phyloP scores from a whole-genome alignment of 2,329 filamentous ascomycete genomes.

The Colletotrichum coccodes region DNA sequence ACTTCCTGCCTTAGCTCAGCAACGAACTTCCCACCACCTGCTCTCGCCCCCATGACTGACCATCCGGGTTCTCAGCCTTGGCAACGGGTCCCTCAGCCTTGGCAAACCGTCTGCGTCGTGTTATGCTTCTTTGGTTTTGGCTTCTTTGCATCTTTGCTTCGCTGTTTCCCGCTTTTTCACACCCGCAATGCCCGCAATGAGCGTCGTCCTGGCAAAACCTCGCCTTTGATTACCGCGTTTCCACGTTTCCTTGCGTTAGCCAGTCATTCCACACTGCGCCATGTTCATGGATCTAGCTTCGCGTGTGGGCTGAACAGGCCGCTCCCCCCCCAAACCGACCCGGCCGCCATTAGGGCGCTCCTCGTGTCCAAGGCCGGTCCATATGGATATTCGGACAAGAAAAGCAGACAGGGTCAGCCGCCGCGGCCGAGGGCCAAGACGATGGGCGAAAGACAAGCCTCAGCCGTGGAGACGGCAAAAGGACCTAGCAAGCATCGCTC shows the following conservation, averaged over 20 bases:
- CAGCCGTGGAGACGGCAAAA: slow-evolving; percentile 5
- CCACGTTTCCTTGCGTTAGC: not conserved
- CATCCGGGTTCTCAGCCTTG: slow-evolving; percentile 32
- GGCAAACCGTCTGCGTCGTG: slow-evolving; percentile 23
- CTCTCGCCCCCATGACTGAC: not conserved
- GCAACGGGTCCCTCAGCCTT: slow-evolving; percentile 30
- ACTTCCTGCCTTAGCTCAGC: not conserved
- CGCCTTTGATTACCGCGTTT: not conserved
- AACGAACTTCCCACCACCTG: not conserved
- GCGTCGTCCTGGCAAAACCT: not conserved
- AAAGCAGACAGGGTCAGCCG: not conserved
- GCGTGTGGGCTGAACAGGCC: not conserved
- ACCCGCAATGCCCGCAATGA: not conserved
- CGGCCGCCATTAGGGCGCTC: slow-evolving; percentile 5
- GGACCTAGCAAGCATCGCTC: not conserved
- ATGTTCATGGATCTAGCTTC: not conserved
- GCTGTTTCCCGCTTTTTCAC: not conserved
- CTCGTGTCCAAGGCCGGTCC: not conserved
- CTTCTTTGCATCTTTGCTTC: not conserved
- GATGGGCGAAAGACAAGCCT: not conserved
- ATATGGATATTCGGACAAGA: not conserved
- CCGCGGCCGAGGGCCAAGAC: not conserved
- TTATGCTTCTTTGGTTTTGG: slow-evolving; percentile 17
- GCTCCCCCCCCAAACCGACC: not conserved
- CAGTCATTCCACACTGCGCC: not conserved